Base-by-base conservation (phyloP, 176 grass and related monocot species). In the Avena sativa region DNA sequence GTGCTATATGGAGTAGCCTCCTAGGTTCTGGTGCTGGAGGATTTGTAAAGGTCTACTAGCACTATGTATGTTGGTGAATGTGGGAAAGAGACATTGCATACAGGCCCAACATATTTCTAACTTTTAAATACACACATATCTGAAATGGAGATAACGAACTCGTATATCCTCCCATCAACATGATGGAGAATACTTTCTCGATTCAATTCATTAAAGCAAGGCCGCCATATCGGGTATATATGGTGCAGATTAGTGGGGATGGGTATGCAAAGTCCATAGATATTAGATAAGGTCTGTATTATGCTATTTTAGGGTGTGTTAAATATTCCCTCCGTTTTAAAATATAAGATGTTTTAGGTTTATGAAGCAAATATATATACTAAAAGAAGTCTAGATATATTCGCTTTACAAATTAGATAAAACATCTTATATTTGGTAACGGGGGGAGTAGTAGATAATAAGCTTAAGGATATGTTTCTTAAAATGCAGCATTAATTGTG, bases 1-100 rank as follows among this genome's bases (percentile, higher is more conserved):
- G 74, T 44, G 12, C 86, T 85, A 84, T 61, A 84, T 69, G 25
- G 82, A 88, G 86, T 88, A 85, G 82, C 86, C 77, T 81, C 86
- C 86, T 88, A 88, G 77, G 86, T 85, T 88, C 61, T 43, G 28
- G 70, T 70, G 89, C 69, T 69, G 69, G 74, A 81, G 76, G 61
- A 90, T 85, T 77, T 86, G 83, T 75, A 70, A 90, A 90, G 78
- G 61, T 36, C 50, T 66, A 69, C 50, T 65, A 25, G 25, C 0
- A 69, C 40, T 43, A 44, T 52, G 46, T n/a, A 82, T 61, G 80
- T 60, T 83, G 36, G 9, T 56, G 62, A 50, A 65, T 58, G 58
- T 67, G 23, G 68, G 8, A 57, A 81, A 81, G n/a, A 85, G 66
- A 85, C 67, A 80, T 32, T 44, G 47, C 74, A 55, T 85, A 63